phyloP scores from a whole-genome alignment of 202 grass and related monocot genomes.

The Brachypodium distachyon region DNA sequence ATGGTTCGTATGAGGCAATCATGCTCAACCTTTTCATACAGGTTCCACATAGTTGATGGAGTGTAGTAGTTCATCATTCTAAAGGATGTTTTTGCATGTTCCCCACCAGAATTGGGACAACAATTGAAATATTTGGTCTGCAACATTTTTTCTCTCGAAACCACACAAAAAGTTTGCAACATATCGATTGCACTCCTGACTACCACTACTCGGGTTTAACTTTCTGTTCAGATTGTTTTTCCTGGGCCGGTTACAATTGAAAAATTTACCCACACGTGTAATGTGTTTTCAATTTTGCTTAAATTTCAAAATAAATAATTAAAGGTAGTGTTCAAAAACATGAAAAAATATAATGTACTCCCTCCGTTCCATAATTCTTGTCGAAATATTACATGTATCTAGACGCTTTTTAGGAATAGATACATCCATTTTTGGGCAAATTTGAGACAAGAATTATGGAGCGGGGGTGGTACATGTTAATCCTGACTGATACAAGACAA shows the following conservation, averaged over 20 bases:
- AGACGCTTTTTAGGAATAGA: too few relatives aligned
- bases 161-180: too few relatives aligned
- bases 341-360: too few relatives aligned
- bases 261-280: background rate
- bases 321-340: background rate
- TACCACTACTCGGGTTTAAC: background rate
- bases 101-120: background rate
- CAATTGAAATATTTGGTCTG: background rate
- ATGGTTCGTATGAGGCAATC: slow-evolving; percentile 46
- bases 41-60: background rate
- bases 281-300: too few relatives aligned
- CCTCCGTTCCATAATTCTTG: too few relatives aligned
- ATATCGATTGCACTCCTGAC: background rate
- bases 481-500: background rate
- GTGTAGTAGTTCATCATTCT: background rate
- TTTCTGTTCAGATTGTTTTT: background rate
- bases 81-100: background rate
- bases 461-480: background rate
- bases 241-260: background rate
- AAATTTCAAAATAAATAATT: background rate
- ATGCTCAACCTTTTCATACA: background rate
- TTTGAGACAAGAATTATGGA: too few relatives aligned
- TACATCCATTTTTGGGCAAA: too few relatives aligned
- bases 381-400: too few relatives aligned
- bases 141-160: too few relatives aligned